Evolutionary conservation across 495 filamentous ascomycete genomes (phyloP).

Genomic region (Penicillium malachiteum): DNA sequence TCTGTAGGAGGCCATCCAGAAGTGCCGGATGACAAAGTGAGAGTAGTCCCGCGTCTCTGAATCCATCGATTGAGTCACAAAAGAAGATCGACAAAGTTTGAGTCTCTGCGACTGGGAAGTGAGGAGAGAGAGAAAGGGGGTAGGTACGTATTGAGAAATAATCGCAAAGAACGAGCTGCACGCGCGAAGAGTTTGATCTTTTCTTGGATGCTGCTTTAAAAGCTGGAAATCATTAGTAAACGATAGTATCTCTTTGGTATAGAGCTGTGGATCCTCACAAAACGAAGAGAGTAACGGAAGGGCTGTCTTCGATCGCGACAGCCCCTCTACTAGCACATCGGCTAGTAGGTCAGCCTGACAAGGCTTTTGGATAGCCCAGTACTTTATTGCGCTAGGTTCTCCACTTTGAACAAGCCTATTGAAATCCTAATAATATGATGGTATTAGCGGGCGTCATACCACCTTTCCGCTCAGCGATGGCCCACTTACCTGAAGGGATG

Average conservation of each 20-base stretch:
- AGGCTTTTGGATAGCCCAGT: slow-evolving; percentile 46
- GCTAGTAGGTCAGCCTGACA: slow-evolving; percentile 45
- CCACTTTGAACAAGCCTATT: slow-evolving; percentile 27
- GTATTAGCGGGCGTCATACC: background rate
- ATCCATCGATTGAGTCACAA: slow-evolving; percentile 2
- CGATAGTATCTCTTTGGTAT: too few relatives aligned
- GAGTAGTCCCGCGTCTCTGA: too few relatives aligned
- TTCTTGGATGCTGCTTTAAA: too few relatives aligned
- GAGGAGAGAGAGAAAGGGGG: background rate
- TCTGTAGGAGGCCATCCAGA: too few relatives aligned
- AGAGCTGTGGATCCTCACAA: slow-evolving; percentile 26
- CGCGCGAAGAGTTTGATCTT: background rate
- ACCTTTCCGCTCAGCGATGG: background rate
- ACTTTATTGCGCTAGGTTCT: slow-evolving; percentile 17
- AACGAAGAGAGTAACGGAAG: slow-evolving; percentile 40
- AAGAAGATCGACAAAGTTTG: background rate
- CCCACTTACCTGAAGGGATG: slow-evolving; percentile 39
- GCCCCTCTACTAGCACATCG: slow-evolving; percentile 43
- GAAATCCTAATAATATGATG: slow-evolving; percentile 37
- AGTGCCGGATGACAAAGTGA: too few relatives aligned
- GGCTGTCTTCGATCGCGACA: slow-evolving; percentile 41
- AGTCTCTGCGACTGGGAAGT: background rate
- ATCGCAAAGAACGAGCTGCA: background rate
- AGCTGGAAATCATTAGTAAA: background rate
- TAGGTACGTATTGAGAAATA: background rate